These are phyloP conservation scores for Synchytrium microbalum DNA, from an alignment of 371 early-diverging fungal species.

Conservation along the genomic window DNA sequence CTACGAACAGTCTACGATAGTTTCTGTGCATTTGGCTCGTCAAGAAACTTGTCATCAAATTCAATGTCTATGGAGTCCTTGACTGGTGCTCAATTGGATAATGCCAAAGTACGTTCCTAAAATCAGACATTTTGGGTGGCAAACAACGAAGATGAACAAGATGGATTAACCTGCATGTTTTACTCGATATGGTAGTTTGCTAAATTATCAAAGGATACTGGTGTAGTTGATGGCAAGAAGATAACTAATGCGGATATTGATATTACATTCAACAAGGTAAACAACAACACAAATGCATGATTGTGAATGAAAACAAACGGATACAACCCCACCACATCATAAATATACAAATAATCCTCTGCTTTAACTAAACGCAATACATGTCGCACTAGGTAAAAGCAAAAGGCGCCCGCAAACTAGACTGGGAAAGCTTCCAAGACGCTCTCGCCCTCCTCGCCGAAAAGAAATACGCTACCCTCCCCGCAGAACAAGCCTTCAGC, in stretches of 20 bases:
- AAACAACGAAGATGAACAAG: not conserved
- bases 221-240: conserved; percentile 28
- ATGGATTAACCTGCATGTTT: not conserved
- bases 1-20: conserved; percentile 24
- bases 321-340: not conserved
- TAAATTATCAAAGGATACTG: conserved; percentile 36
- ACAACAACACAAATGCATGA: conserved; percentile 8
- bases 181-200: conserved; percentile 26
- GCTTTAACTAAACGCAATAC: not conserved
- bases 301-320: not conserved
- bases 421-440: conserved; percentile 27
- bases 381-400: conserved; percentile 21
- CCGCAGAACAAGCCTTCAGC: conserved; percentile 21
- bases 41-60: conserved; percentile 22
- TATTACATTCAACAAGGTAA: conserved; percentile 41
- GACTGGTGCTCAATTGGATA: conserved; percentile 27
- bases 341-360: not conserved
- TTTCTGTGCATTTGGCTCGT: conserved; percentile 36
- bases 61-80: conserved; percentile 6
- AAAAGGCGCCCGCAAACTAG: conserved; percentile 31
- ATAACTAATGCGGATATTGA: conserved; percentile 40
- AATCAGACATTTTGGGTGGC: too few relatives aligned
- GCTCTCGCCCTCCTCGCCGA: conserved; percentile 27
- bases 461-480: conserved; percentile 24
- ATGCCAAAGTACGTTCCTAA: not conserved